These are phyloP conservation scores for Apiospora hydei DNA, from an alignment of 2,329 filamentous ascomycete genomes.

Conservation along the genomic window DNA sequence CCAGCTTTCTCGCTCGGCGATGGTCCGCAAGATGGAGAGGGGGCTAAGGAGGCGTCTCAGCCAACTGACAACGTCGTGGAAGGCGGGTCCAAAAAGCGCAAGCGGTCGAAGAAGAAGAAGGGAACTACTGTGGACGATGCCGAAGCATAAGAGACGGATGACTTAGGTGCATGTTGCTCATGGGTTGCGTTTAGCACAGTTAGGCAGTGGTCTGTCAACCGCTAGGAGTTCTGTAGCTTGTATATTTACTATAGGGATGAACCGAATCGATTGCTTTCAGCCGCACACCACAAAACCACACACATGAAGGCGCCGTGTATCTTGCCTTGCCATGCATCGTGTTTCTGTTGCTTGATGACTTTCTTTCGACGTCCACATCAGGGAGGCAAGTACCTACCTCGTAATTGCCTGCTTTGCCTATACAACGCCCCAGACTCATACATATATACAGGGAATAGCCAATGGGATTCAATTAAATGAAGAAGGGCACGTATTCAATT, in stretches of 20 bases:
- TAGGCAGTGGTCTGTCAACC: neutral
- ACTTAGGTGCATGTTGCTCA: neutral
- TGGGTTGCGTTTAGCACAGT: neutral
- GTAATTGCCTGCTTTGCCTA: neutral
- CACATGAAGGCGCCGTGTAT: neutral
- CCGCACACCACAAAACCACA: neutral
- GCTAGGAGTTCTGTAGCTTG: constrained; percentile 18
- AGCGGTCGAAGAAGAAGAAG: constrained; percentile 40
- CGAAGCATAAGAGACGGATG: constrained; percentile 13
- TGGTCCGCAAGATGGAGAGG: constrained; percentile 39
- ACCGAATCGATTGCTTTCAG: neutral
- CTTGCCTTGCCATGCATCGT: neutral
- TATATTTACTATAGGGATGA: constrained; percentile 6
- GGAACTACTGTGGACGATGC: neutral
- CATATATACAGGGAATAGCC: neutral
- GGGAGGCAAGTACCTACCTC: neutral
- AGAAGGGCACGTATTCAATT: no score
- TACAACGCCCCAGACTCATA: neutral
- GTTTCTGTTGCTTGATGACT: neutral
- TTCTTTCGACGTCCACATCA: no score
- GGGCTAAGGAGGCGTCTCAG: constrained; percentile 35
- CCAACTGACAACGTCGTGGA: constrained; percentile 44
- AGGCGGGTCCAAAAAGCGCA: constrained; percentile 44
- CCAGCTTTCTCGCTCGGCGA: constrained; percentile 65
- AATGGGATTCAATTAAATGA: neutral